Base-by-base conservation (phyloP, 1,284 basidiomycete genomes). In the Agroathelia rolfsii region DNA sequence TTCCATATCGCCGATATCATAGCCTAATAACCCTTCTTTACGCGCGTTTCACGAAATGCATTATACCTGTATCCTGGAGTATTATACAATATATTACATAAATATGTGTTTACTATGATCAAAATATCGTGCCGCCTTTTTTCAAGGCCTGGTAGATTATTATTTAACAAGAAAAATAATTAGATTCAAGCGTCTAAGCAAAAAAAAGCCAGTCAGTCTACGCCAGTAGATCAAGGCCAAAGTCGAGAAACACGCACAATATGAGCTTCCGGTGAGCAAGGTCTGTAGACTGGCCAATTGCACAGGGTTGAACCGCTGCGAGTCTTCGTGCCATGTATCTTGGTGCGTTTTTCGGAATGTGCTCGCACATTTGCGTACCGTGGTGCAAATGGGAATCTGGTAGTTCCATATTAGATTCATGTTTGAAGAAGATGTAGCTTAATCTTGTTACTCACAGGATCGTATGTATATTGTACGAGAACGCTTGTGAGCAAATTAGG, bases 261-360 rank as follows among this genome's bases (percentile, higher is more conserved):
- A 83, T 16, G 78, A 80, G 9, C 76, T 79, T 10, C 79, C 79
- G 10, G 76, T 79, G 20, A 84, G 52, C 28, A 85, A 56, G 12
- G 80, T 82, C 14, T 79, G 81, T 35, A 86, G 55, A 9, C 76
- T 72, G 9, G 65, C 66, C 18, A 83, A 58, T 51, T 84, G 81
- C 34, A 82, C 77, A 33, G 83, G 76, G 19, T 72, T 65, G 51
- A 89, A 89, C 32, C 71, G 65, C 49, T 77, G 74, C 32, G 69
- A 72, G 50, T 88, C 83, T 55, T 87, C 83, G 42, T 82, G 75
- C 85, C 84, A 87, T 15, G 82, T 87, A 57, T 86, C 82, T 51
- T 80, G 75, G 51, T 85, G 78, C 15, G 78, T 82, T 59, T 76
- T 74, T 53, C 76, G 79, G 58, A 83, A 84, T 39, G 72, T 77